phyloP scores from a whole-genome alignment of 768 basidiomycete species.

The Leucosporidium scottii region DNA sequence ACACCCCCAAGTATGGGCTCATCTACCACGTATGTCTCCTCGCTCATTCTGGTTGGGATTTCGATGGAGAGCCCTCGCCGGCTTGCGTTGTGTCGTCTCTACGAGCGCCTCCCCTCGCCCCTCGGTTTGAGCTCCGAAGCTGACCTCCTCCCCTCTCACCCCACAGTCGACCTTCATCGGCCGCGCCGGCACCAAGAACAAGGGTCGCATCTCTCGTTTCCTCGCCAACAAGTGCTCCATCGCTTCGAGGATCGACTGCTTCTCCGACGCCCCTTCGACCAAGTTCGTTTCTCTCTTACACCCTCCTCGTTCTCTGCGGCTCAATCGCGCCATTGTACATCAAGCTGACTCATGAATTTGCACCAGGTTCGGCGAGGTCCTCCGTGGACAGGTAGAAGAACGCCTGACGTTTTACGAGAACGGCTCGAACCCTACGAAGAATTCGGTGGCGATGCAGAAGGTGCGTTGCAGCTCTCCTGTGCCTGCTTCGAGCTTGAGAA shows the following conservation, averaged over 20 bases:
- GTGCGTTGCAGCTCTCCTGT: neutral
- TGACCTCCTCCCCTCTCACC: neutral
- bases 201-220: constrained; percentile 97
- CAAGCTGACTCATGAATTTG: constrained; percentile 51
- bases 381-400: constrained; percentile 90
- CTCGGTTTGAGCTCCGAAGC: neutral
- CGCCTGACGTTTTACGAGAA: constrained; percentile 89
- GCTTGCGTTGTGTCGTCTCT: too few species aligned
- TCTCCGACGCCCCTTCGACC: constrained; percentile 54
- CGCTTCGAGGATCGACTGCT: constrained; percentile 93
- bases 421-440: constrained; percentile 69
- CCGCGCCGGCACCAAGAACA: constrained; percentile 85
- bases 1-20: constrained; percentile 96
- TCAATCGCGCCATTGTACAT: constrained; percentile 30
- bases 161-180: constrained; percentile 71
- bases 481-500: too few species aligned
- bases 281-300: neutral
- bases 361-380: constrained; percentile 87
- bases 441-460: constrained; percentile 27
- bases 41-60: too few species aligned
- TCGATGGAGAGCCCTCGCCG: too few species aligned
- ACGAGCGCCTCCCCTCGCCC: neutral
- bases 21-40: constrained; percentile 59
- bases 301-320: neutral
- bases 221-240: constrained; percentile 98